Percentiles rank a stretch among this genome's conserved stretches.
Conservation (phyloP, 139 green algal species). For the Volvox reticuliferus region DNA sequence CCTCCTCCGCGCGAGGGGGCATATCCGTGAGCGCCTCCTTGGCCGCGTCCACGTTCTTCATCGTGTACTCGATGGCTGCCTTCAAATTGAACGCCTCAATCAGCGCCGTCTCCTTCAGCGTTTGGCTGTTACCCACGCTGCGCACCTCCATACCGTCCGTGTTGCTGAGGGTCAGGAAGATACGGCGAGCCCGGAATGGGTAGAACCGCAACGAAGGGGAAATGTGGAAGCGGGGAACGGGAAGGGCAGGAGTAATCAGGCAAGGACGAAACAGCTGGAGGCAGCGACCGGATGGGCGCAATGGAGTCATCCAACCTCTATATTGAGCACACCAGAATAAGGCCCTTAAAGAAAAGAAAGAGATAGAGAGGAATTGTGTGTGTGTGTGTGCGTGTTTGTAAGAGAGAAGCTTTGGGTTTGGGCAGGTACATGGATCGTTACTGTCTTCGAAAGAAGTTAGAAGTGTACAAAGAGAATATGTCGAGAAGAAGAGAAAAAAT, state of each 20-base stretch:
- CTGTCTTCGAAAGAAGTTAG: no score
- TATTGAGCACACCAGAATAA: no score
- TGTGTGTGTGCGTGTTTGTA: neutral
- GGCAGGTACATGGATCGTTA: no score
- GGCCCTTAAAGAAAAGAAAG: no score
- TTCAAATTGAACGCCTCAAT: slow-evolving; percentile 95
- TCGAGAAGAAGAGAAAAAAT: no score
- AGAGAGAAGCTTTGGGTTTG: no score
- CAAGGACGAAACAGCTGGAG: no score
- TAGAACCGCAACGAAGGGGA: neutral
- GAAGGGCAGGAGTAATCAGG: no score
- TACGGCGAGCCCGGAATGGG: no score
- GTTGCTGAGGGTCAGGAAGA: slow-evolving; percentile 56
- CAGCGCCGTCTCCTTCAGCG: slow-evolving; percentile 85
- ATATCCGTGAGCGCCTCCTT: slow-evolving; percentile 87
- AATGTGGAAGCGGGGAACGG: neutral
- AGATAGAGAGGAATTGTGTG: neutral
- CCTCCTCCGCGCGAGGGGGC: slow-evolving; percentile 82
- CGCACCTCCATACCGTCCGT: slow-evolving; percentile 80
- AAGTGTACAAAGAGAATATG: no score
- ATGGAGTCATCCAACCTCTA: no score
- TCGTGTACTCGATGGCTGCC: slow-evolving; percentile 85
- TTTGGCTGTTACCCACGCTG: slow-evolving; percentile 88
- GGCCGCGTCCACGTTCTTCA: slow-evolving; percentile 82
- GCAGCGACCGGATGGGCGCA: no score